A percentile compares a stretch with the other conserved stretches of the same genome.
Evolutionary conservation across 2,329 filamentous ascomycete species (phyloP).

Genomic region (Trichophyton schoenleinii): DNA sequence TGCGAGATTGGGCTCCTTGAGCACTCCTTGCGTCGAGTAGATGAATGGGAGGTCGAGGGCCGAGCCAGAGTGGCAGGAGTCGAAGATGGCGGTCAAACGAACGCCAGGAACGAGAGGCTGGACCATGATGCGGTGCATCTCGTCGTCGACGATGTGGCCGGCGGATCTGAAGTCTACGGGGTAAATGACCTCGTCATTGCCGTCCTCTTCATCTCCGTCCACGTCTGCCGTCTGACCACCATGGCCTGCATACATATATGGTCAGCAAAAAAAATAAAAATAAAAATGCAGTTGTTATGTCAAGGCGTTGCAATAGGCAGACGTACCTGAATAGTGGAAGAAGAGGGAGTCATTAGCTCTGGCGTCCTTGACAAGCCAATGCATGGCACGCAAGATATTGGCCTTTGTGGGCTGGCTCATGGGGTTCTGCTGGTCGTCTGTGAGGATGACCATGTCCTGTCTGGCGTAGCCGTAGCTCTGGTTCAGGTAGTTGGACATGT

Average conservation of each 20-base stretch:
- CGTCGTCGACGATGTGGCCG: slow-evolving; percentile 67
- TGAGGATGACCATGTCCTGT: slow-evolving; percentile 94
- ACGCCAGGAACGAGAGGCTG: slow-evolving; percentile 67
- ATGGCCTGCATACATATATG: slow-evolving; percentile 42
- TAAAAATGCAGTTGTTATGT: too few species aligned
- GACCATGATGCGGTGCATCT: slow-evolving; percentile 69
- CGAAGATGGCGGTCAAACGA: slow-evolving; percentile 57
- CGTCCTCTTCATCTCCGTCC: slow-evolving; percentile 66
- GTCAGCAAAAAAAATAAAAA: not conserved
- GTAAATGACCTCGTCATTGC: slow-evolving; percentile 67
- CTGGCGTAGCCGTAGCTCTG: slow-evolving; percentile 83
- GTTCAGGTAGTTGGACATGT: slow-evolving; percentile 85
- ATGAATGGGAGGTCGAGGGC: slow-evolving; percentile 55
- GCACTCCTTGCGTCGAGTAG: slow-evolving; percentile 53
- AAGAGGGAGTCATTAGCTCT: slow-evolving; percentile 87
- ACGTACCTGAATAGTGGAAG: slow-evolving; percentile 85
- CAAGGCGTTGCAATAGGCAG: too few species aligned
- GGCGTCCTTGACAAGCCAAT: slow-evolving; percentile 93
- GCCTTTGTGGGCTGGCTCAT: slow-evolving; percentile 96
- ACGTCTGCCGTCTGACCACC: slow-evolving; percentile 62
- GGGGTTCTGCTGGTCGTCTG: slow-evolving; percentile 91
- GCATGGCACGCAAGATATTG: slow-evolving; percentile 91
- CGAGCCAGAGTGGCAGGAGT: slow-evolving; percentile 56
- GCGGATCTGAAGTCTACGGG: slow-evolving; percentile 57
- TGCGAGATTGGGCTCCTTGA: slow-evolving; percentile 57